These are phyloP conservation scores for Rosellinia necatrix DNA, from an alignment of 2,329 filamentous ascomycete genomes.

Conservation along the genomic window DNA sequence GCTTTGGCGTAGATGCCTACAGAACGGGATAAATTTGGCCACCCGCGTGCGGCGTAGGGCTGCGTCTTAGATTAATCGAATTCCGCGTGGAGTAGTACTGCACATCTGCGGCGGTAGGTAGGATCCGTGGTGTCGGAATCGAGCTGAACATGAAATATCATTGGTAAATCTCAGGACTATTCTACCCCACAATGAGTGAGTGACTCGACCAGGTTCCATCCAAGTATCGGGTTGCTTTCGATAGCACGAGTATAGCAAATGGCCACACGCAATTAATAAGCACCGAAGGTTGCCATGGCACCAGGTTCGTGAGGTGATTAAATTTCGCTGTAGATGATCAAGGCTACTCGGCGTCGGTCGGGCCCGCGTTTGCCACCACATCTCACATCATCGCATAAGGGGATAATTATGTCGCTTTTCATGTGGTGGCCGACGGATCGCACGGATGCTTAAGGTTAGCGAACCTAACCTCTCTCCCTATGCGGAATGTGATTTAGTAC, in stretches of 20 bases:
- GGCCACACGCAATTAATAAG: too few relatives aligned
- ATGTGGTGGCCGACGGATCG: too few relatives aligned
- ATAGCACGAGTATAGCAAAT: too few relatives aligned
- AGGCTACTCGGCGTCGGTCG: too few relatives aligned
- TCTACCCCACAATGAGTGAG: neutral
- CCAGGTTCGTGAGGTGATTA: too few relatives aligned
- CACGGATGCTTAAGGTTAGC: neutral
- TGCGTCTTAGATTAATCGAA: slow-evolving; percentile 4
- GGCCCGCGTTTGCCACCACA: too few relatives aligned
- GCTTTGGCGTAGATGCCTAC: neutral
- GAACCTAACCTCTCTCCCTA: neutral
- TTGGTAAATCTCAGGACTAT: neutral
- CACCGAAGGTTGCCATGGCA: too few relatives aligned
- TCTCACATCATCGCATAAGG: too few relatives aligned
- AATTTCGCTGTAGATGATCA: too few relatives aligned
- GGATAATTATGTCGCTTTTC: too few relatives aligned
- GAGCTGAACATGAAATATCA: slow-evolving; percentile 13
- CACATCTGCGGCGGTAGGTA: slow-evolving; percentile 3
- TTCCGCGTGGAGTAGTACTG: slow-evolving; percentile 2
- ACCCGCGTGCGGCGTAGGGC: neutral
- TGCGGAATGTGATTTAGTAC: too few relatives aligned
- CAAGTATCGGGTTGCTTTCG: neutral
- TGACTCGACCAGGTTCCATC: neutral
- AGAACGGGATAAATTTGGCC: slow-evolving; percentile 5
- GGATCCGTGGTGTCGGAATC: slow-evolving; percentile 14